Conservation (phyloP, 495 filamentous ascomycete species). For the Penicillium daleae region DNA sequence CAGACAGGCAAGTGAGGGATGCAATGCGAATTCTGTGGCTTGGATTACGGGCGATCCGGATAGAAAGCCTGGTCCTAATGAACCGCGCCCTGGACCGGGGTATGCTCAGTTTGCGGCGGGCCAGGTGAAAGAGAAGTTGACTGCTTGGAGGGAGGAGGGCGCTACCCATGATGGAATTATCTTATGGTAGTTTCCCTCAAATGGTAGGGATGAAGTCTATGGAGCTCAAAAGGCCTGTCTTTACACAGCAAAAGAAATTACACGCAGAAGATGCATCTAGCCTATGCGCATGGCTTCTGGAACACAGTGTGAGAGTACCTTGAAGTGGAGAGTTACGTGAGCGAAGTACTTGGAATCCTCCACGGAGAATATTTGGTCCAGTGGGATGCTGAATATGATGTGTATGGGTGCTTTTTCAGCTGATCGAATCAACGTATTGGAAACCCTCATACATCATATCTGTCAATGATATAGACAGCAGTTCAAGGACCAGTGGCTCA, state of each 20-base stretch:
- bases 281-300: no score
- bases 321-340: no score
- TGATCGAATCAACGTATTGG: no score
- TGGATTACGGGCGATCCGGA: conserved; percentile 26
- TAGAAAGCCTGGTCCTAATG: conserved; percentile 10
- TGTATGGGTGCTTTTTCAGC: no score
- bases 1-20: conserved; percentile 7
- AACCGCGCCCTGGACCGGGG: conserved; percentile 13
- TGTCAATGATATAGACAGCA: no score
- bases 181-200: background rate
- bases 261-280: no score
- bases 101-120: conserved; percentile 21
- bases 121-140: conserved; percentile 11
- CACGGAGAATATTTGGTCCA: no score
- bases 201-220: background rate
- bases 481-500: no score
- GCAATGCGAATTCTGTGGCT: conserved; percentile 14
- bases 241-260: background rate
- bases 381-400: no score
- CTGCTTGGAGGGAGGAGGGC: conserved; percentile 21
- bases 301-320: no score
- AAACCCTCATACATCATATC: no score
- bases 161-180: conserved; percentile 21
- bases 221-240: background rate
- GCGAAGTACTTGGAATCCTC: no score